A percentile compares a stretch with the other conserved stretches of the same genome.
Evolutionary conservation across 169 alveolate species (phyloP).

Genomic region (Plasmodium relictum): DNA sequence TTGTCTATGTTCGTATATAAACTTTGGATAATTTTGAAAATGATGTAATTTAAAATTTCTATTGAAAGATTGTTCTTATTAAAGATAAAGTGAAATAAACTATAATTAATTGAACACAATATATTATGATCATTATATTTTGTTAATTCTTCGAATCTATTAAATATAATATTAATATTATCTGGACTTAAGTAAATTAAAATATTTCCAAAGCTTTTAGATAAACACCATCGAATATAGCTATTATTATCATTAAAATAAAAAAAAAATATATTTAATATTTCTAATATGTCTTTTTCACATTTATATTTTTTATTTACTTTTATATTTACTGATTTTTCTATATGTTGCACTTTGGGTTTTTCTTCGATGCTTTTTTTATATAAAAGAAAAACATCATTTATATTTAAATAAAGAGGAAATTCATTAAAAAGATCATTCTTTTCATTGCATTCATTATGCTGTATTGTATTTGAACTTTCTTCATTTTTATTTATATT

Average conservation of each 20-base stretch:
- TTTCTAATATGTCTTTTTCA: conserved; percentile 48
- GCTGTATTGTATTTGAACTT: no score
- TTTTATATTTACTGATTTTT: conserved; percentile 1
- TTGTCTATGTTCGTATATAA: conserved; percentile 36
- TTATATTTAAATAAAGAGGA: conserved; percentile 37
- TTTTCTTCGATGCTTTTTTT: neutral
- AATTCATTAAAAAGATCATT: conserved; percentile 37
- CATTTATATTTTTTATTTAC: conserved; percentile 20
- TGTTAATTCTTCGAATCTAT: conserved; percentile 26
- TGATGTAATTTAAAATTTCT: conserved; percentile 24
- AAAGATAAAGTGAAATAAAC: conserved; percentile 66
- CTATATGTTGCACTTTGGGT: neutral
- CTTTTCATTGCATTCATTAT: neutral
- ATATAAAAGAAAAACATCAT: conserved; percentile 48
- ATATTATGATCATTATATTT: conserved; percentile 56
- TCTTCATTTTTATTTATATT: neutral
- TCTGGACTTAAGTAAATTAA: conserved; percentile 29
- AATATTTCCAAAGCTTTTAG: conserved; percentile 68
- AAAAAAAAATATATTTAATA: conserved; percentile 22
- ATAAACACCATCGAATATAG: conserved; percentile 54
- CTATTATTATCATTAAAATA: conserved; percentile 65
- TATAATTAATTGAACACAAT: conserved; percentile 41
- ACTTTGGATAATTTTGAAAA: conserved; percentile 25
- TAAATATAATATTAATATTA: conserved; percentile 7
- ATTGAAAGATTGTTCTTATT: conserved; percentile 15